Percentiles rank a stretch among this genome's conserved stretches.
These are phyloP conservation scores for Blastocystis sp. DNA, from an alignment of 352 stramenopile species.

Conservation along the genomic window DNA sequence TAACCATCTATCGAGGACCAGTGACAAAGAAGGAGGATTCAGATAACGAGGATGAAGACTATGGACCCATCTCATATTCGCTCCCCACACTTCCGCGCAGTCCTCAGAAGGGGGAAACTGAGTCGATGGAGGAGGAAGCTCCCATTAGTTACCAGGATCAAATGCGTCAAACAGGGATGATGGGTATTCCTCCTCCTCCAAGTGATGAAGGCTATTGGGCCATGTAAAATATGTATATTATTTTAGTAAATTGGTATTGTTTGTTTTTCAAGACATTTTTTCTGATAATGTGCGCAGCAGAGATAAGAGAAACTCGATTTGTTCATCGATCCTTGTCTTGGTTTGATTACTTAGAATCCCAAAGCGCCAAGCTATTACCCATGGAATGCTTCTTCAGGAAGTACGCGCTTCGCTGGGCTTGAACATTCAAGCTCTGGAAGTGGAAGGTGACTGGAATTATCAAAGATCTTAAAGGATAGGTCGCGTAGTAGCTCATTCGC, in stretches of 20 bases:
- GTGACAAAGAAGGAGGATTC: not conserved
- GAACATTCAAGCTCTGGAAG: not conserved
- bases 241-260: not conserved
- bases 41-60: not conserved
- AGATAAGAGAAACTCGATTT: slow-evolving; percentile 3
- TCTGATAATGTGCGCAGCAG: not conserved
- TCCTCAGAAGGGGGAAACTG: not conserved
- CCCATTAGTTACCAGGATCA: slow-evolving; percentile 1
- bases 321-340: not conserved
- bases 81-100: not conserved
- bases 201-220: slow-evolving; percentile 1
- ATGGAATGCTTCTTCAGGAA: not conserved
- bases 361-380: not conserved
- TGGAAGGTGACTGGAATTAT: not conserved
- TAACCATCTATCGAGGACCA: slow-evolving; percentile 16
- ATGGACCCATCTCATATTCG: not conserved
- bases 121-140: not conserved
- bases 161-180: slow-evolving; percentile 24
- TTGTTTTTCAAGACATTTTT: not conserved
- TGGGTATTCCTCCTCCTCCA: not conserved
- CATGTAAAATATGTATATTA: slow-evolving; percentile 11
- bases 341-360: slow-evolving; percentile 5
- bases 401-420: not conserved
- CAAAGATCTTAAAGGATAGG: not conserved
- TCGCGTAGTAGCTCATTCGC: not conserved